These are phyloP conservation scores for Aspergillus nanangensis DNA, from an alignment of 495 filamentous ascomycete genomes.

Conservation along the genomic window DNA sequence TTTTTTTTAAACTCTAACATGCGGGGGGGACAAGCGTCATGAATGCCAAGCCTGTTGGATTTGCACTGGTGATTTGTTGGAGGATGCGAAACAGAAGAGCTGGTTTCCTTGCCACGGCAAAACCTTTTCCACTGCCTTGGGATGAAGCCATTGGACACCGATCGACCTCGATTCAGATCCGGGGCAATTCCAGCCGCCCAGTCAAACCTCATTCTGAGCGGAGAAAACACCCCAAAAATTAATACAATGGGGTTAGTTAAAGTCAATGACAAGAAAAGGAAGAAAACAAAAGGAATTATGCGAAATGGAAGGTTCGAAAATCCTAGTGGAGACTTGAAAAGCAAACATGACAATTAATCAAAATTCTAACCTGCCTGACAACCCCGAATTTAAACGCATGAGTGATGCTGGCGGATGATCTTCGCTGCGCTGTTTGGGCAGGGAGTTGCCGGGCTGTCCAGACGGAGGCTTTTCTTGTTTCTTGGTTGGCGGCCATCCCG, in stretches of 20 bases:
- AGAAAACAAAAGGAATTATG: not conserved
- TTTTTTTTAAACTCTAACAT: constrained; percentile 20
- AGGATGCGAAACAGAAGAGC: constrained; percentile 15
- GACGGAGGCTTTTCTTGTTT: not conserved
- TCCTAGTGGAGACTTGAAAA: not conserved
- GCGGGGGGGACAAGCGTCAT: constrained; percentile 23
- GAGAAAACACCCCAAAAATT: too few relatives aligned
- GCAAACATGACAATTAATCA: not conserved
- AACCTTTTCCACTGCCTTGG: too few relatives aligned
- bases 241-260: too few relatives aligned
- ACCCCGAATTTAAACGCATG: constrained; percentile 10
- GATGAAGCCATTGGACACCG: too few relatives aligned
- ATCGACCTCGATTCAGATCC: not conserved
- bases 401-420: constrained; percentile 20
- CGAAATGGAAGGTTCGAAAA: constrained; percentile 3
- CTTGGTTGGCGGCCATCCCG: constrained; percentile 11
- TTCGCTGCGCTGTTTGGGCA: constrained; percentile 10
- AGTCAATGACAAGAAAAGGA: not conserved
- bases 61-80: constrained; percentile 27
- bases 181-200: not conserved
- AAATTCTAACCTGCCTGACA: not conserved
- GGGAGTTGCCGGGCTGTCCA: not conserved
- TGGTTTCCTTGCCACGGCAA: not conserved
- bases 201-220: not conserved
- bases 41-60: constrained; percentile 29